These are phyloP conservation scores for Lasiosphaeriaceae sp. DNA, from an alignment of 495 filamentous ascomycete genomes.

Conservation along the genomic window DNA sequence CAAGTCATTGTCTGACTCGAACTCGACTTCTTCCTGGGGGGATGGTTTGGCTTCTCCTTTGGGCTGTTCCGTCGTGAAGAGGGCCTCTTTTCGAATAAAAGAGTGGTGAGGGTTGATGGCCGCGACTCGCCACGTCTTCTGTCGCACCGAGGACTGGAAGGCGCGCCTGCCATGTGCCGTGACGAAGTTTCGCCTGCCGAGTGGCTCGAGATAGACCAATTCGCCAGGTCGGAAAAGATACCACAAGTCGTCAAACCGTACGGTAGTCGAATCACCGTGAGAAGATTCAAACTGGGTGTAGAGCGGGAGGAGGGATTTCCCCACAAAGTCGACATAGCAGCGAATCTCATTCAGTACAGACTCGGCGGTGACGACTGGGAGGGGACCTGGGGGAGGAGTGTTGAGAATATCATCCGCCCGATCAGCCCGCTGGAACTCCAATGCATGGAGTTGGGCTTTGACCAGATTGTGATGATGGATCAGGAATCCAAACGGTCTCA, in stretches of 20 bases:
- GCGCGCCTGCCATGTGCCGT: not conserved
- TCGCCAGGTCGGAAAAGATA: conserved; percentile 10
- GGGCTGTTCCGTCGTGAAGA: too few species aligned
- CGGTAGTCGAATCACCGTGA: not conserved
- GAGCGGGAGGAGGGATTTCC: not conserved
- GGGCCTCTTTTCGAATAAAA: too few species aligned
- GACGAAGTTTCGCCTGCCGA: not conserved
- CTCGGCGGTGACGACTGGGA: not conserved
- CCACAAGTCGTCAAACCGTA: conserved; percentile 5
- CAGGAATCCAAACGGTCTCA: conserved; percentile 2
- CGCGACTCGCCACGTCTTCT: too few species aligned
- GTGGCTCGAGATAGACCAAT: not conserved
- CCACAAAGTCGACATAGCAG: conserved; percentile 3
- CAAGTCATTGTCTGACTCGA: not conserved
- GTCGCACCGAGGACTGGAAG: too few species aligned
- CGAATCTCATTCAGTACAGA: not conserved
- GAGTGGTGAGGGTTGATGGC: too few species aligned
- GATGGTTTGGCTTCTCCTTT: too few species aligned
- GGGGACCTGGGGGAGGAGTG: too few species aligned
- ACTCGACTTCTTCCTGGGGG: too few species aligned
- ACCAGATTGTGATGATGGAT: conserved; percentile 1
- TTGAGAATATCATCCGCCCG: too few species aligned
- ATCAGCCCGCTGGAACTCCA: too few species aligned
- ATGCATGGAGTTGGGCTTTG: not conserved
- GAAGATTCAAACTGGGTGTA: not conserved